phyloP scores from a whole-genome alignment of 2,329 filamentous ascomycete species.

The Trichocomaceae sp. region DNA sequence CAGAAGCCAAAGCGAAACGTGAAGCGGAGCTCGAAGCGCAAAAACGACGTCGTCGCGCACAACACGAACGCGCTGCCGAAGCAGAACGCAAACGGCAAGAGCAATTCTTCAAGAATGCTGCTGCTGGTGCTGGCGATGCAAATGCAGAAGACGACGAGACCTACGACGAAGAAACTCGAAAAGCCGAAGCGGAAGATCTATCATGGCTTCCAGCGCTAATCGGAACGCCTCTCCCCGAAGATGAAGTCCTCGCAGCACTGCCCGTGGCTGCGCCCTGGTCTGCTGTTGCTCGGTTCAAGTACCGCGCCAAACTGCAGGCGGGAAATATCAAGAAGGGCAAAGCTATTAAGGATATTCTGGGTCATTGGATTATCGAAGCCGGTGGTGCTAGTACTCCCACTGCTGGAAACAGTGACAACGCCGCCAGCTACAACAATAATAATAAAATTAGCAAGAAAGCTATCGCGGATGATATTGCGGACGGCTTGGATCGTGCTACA shows the following conservation, averaged over 20 bases:
- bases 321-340: slow-evolving; percentile 90
- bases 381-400: slow-evolving; percentile 16
- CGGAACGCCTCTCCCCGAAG: slow-evolving; percentile 69
- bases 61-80: slow-evolving; percentile 70
- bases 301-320: slow-evolving; percentile 91
- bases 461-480: slow-evolving; percentile 13
- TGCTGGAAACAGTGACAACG: too few relatives aligned
- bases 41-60: slow-evolving; percentile 67
- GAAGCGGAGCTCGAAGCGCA: slow-evolving; percentile 67
- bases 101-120: slow-evolving; percentile 60
- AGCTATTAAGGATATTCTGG: slow-evolving; percentile 82
- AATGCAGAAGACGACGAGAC: slow-evolving; percentile 38
- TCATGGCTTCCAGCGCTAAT: slow-evolving; percentile 61
- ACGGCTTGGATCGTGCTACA: slow-evolving; percentile 42
- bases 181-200: slow-evolving; percentile 45
- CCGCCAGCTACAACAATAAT: not conserved
- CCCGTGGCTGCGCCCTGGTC: slow-evolving; percentile 59
- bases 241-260: slow-evolving; percentile 61
- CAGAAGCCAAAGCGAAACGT: slow-evolving; percentile 56
- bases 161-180: slow-evolving; percentile 48
- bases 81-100: slow-evolving; percentile 58
- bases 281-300: slow-evolving; percentile 67
- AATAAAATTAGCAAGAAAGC: slow-evolving; percentile 37
- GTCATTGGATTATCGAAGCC: slow-evolving; percentile 66
- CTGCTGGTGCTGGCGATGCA: slow-evolving; percentile 49